Base-by-base conservation (phyloP, 306 rosid species). In the Crotalaria pallida region DNA sequence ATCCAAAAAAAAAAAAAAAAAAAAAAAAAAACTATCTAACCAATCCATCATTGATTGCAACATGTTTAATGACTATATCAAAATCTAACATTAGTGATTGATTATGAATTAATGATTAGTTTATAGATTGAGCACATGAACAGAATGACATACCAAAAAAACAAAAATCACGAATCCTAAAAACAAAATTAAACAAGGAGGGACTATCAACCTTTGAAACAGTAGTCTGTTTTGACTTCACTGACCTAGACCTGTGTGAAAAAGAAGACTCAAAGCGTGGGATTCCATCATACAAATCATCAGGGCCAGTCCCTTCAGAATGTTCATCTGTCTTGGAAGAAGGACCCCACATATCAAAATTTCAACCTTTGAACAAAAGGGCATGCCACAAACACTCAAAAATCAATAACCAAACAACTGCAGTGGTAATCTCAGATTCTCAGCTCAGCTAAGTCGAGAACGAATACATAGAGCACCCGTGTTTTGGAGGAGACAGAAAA, bases 281-380 rank as follows among this genome's bases (percentile, higher is more conserved):
- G 80, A 88, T 88, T 48, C 97, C 97, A 45, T 91, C 97, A 45
- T 88, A 86, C 71, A 88, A 84, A 19, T 83, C 92, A 13, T 80
- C 87, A 18, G 24, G 50, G 22, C 60, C 7, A 36, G 43, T 47
- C 53, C 58, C 74, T 55, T 69, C 84, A 15, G 26, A 29, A 5
- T 71, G 13, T 31, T 52, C 83, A 53, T 71, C 79, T 2, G 67
- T 13, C 26, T 79, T 84, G 11, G 81, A 55, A 53, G 72, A 90
- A 73, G 84, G 71, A 41, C 81, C 90, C 64, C 96, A 95, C 95
- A 90, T 90, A 41, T 65, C 61, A 73, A 77, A 74, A 57, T 17
- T 22, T 49, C 74, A 71, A 64, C 10, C 53, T 65, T 56, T 33
- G 56, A 52, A 7, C 19, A 62, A 36, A 69, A n/a, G 58, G 74